These are phyloP conservation scores for Xylaria multiplex DNA, from an alignment of 2,329 filamentous ascomycete species.

Conservation along the genomic window DNA sequence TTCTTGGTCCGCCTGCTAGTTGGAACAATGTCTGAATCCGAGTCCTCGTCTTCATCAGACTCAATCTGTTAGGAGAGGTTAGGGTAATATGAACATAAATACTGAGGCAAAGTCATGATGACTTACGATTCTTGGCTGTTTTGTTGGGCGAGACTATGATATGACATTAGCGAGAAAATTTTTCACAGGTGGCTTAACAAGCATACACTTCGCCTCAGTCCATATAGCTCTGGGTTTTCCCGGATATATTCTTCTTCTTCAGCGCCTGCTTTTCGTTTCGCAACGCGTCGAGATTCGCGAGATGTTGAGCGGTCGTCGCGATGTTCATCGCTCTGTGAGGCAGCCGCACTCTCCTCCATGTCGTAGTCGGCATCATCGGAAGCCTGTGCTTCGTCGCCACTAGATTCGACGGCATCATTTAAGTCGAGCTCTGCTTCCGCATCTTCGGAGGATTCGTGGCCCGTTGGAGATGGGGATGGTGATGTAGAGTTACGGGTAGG, in stretches of 20 bases:
- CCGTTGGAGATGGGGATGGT: constrained; percentile 55
- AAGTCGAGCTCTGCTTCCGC: constrained; percentile 52
- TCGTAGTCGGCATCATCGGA: constrained; percentile 81
- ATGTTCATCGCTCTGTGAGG: constrained; percentile 57
- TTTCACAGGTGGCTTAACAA: constrained; percentile 31
- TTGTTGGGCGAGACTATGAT: constrained; percentile 64
- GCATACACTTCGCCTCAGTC: constrained; percentile 88
- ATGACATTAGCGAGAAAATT: constrained; percentile 48
- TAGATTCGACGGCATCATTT: constrained; percentile 53
- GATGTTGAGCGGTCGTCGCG: constrained; percentile 73
- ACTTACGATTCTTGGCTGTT: constrained; percentile 68
- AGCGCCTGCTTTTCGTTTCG: constrained; percentile 76
- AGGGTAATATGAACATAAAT: constrained; percentile 18
- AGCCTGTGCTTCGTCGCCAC: constrained; percentile 61
- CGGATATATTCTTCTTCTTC: constrained; percentile 86
- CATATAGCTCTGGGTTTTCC: constrained; percentile 94
- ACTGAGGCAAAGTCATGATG: constrained; percentile 4
- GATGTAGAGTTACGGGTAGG: constrained; percentile 55
- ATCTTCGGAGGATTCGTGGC: constrained; percentile 45
- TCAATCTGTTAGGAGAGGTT: constrained; percentile 47
- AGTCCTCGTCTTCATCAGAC: constrained; percentile 70
- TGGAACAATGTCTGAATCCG: constrained; percentile 76
- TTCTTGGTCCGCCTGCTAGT: constrained; percentile 71
- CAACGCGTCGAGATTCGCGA: constrained; percentile 72
- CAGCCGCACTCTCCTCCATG: constrained; percentile 69